Evolutionary conservation across 345 rosid genomes (phyloP).

Genomic region (Eucalyptus cladocalyx): DNA sequence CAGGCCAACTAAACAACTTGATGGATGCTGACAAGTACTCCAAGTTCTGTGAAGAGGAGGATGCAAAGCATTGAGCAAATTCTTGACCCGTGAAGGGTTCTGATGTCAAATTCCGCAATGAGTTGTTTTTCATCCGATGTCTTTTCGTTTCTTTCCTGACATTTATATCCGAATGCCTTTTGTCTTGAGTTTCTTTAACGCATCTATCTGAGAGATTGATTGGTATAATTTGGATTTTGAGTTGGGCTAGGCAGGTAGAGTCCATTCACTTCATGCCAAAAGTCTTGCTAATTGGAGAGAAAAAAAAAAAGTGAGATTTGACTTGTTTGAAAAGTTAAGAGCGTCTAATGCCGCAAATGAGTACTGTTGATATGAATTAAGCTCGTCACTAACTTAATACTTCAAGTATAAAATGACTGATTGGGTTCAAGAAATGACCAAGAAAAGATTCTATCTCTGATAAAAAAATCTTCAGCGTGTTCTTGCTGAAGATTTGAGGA

Average conservation of each 20-base stretch:
- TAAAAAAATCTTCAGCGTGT: neutral
- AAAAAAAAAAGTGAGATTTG: neutral
- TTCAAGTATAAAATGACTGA: neutral
- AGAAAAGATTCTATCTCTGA: neutral
- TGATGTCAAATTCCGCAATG: neutral
- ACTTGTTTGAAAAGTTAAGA: neutral
- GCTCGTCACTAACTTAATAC: neutral
- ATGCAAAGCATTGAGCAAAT: constrained; percentile 48
- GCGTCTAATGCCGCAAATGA: neutral
- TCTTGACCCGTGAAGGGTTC: neutral
- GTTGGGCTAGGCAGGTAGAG: neutral
- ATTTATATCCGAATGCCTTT: neutral
- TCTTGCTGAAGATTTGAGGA: neutral
- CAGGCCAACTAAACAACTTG: constrained; percentile 49
- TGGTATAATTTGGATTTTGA: neutral
- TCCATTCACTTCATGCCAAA: neutral
- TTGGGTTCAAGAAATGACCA: neutral
- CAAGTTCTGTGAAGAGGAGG: constrained; percentile 95
- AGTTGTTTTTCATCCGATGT: neutral
- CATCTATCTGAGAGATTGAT: neutral
- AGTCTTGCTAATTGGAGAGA: neutral
- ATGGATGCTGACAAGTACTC: constrained; percentile 72
- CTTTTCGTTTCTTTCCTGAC: neutral
- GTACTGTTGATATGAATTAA: neutral
- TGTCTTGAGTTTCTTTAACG: neutral